phyloP scores from a whole-genome alignment of 2,329 filamentous ascomycete species.

The Lachnum nothofagi region DNA sequence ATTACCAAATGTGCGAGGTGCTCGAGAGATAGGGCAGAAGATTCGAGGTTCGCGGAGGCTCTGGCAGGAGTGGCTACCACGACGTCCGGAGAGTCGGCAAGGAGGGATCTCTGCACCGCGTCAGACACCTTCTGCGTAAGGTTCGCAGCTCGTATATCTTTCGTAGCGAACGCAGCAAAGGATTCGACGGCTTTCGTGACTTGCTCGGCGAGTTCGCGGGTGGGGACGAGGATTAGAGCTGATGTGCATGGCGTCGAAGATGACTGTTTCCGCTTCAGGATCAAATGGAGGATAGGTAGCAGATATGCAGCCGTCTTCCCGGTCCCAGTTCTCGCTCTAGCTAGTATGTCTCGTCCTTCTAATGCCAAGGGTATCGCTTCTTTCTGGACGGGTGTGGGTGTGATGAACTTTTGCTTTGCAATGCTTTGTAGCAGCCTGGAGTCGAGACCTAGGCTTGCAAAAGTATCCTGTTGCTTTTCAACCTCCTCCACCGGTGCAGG shows the following conservation, averaged over 20 bases:
- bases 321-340: conserved; percentile 89
- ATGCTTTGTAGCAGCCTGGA: conserved; percentile 80
- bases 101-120: conserved; percentile 77
- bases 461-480: conserved; percentile 38
- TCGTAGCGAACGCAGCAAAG: conserved; percentile 77
- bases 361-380: conserved; percentile 84
- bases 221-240: conserved; percentile 87
- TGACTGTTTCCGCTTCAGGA: conserved; percentile 70
- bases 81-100: conserved; percentile 81
- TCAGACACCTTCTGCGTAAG: conserved; percentile 87
- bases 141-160: conserved; percentile 77
- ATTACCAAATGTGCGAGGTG: conserved; percentile 71
- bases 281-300: conserved; percentile 78
- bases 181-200: conserved; percentile 73
- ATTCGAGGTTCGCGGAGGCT: conserved; percentile 72
- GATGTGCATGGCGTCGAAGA: conserved; percentile 54
- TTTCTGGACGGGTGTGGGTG: conserved; percentile 82
- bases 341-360: conserved; percentile 82
- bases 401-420: conserved; percentile 74
- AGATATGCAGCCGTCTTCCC: conserved; percentile 97
- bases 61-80: conserved; percentile 87
- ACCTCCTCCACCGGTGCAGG: conserved; percentile 36
- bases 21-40: conserved; percentile 63
- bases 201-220: conserved; percentile 88
- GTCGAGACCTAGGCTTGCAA: conserved; percentile 75